Conservation (phyloP, 2,329 filamentous ascomycete genomes). For the Delphinella strobiligena region DNA sequence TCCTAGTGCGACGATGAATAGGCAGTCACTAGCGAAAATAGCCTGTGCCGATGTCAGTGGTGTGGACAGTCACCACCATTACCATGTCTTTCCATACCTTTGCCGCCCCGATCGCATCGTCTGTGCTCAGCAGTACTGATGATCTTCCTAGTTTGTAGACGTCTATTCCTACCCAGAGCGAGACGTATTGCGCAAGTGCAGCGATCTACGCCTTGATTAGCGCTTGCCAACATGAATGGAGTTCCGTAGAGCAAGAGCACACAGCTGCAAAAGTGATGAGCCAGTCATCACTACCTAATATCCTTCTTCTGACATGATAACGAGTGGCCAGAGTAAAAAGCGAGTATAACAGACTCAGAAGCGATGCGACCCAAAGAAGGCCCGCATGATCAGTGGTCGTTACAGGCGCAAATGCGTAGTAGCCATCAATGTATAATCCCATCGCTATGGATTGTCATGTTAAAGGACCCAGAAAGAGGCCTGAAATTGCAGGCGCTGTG, state of each 20-base stretch:
- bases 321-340: conserved; percentile 15
- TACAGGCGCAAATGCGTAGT: conserved; percentile 10
- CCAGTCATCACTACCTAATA: conserved; percentile 19
- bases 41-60: conserved; percentile 2
- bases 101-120: no score
- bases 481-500: no score
- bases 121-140: no score
- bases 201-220: background rate
- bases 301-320: conserved; percentile 16
- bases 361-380: conserved; percentile 17
- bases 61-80: no score
- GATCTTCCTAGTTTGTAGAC: no score
- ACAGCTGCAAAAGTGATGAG: conserved; percentile 14
- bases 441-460: no score
- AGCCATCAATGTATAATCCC: conserved; percentile 6
- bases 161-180: no score
- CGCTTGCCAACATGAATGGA: conserved; percentile 2
- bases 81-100: background rate
- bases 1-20: conserved; percentile 16
- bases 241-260: background rate
- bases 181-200: background rate
- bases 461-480: no score
- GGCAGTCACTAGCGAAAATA: conserved; percentile 16
- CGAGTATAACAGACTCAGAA: conserved; percentile 17
- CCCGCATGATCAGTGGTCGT: conserved; percentile 15